Conservation (phyloP, 495 filamentous ascomycete genomes). For the Opeltia flavorubescens region DNA sequence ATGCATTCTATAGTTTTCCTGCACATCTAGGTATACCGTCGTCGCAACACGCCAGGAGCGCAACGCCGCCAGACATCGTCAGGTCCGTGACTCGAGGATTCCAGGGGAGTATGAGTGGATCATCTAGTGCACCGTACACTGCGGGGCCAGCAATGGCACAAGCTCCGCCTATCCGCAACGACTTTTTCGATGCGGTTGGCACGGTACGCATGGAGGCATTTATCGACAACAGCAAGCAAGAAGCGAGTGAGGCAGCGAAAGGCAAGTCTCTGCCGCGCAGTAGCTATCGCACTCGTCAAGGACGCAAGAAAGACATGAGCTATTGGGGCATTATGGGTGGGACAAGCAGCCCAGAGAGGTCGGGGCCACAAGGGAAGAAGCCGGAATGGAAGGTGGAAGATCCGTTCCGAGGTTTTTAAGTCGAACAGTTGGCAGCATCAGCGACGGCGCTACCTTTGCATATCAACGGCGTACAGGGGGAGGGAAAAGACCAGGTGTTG, state of each 20-base stretch:
- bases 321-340: constrained; percentile 11
- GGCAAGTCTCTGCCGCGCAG: neutral
- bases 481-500: too few species aligned
- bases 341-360: neutral
- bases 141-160: constrained; percentile 6
- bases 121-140: neutral
- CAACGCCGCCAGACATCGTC: neutral
- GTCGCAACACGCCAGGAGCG: constrained; percentile 2
- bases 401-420: constrained; percentile 5
- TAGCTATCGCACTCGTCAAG: constrained; percentile 1
- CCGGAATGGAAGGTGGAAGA: constrained; percentile 7
- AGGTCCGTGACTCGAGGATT: neutral
- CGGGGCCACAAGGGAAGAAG: neutral
- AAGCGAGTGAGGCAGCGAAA: neutral
- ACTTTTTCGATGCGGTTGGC: constrained; percentile 56
- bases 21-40: constrained; percentile 10
- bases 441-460: neutral
- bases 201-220: constrained; percentile 97
- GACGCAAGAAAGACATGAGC: constrained; percentile 14
- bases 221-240: constrained; percentile 35
- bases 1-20: constrained; percentile 17
- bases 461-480: neutral
- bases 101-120: neutral
- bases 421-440: neutral
- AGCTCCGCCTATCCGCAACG: constrained; percentile 19